Conservation (phyloP, 441 rosid genomes). For the Flueggea neowawraea region DNA sequence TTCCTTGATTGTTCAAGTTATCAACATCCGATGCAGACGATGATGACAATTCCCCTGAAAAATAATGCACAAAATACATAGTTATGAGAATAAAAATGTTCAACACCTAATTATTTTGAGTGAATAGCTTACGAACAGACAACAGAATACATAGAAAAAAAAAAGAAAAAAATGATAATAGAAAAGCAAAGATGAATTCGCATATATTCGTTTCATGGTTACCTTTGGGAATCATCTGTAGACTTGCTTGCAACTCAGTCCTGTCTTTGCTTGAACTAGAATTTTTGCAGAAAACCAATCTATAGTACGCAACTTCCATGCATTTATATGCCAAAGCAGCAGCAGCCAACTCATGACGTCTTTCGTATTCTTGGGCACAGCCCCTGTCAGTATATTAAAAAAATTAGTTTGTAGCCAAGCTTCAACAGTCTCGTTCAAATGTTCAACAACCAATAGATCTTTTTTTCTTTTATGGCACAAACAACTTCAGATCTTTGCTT, state of each 20-base stretch:
- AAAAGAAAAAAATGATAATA: neutral
- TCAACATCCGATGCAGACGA: conserved; percentile 93
- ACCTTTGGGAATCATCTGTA: conserved; percentile 63
- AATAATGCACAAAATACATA: neutral
- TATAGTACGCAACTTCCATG: conserved; percentile 80
- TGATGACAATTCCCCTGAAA: conserved; percentile 88
- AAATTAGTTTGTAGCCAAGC: too few species aligned
- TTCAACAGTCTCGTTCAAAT: neutral
- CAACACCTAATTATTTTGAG: too few species aligned
- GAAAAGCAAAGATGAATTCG: neutral
- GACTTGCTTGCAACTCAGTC: conserved; percentile 54
- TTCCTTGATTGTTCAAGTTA: conserved; percentile 54
- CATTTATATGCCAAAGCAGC: conserved; percentile 94
- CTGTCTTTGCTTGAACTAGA: conserved; percentile 42
- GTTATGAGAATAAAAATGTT: too few species aligned
- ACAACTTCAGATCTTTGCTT: conserved; percentile 32
- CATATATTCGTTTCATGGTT: conserved; percentile 6
- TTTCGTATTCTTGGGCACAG: conserved; percentile 76
- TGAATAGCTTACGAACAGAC: too few species aligned
- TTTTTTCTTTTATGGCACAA: neutral
- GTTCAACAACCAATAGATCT: neutral
- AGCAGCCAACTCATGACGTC: conserved; percentile 62
- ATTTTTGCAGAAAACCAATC: conserved; percentile 50
- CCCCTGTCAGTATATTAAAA: conserved; percentile 30
- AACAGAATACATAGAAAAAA: too few species aligned